Evolutionary conservation across 345 rosid species (phyloP), one percentile per base, ranked within the genome.

Genomic region (Melastoma malabathricum): DNA sequence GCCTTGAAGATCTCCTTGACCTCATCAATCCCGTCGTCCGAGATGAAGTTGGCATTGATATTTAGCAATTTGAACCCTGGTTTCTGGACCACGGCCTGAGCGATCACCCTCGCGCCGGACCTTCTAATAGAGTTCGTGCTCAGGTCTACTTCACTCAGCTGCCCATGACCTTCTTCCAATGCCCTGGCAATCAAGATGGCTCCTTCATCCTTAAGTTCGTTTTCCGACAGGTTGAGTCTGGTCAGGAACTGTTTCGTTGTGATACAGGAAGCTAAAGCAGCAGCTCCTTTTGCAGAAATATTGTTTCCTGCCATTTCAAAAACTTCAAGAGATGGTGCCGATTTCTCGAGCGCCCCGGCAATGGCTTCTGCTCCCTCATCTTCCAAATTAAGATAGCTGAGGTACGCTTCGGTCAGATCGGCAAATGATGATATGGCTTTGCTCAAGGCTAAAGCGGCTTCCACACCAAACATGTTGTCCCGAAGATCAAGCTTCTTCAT

Each of bases 221-320:
- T 89, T 72, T 89, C 95, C 15, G 83, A 69, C 72, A 85, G 65
- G 68, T 81, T 89, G 60, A 89, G 64, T 76, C 79, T 85, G 44
- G 66, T 52, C 17, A 89, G 83, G 51, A 73, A 71, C 64, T 74
- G 83, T 67, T 85, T 85, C 0, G 68, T 63, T 13, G 73, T 82
- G 23, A 85, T 71, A 68, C 95, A 83, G 43, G 71, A 72, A 51
- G 83, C 86, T 49, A 83, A 57, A 59, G 60, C 51, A 17, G 69
- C 49, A 48, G 82, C 58, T 56, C 68, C 81, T 56, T 74, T 79
- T 5, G 77, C 72, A 25, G 95, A 74, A 49, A 89, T 77, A 34
- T 89, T 95, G 55, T 89, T 89, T 54, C 97, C 97, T 43, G 85
- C 85, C 87, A 89, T 75, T 22, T 89, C 97, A 55, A 89, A 54